Evolutionary conservation across 306 rosid genomes (phyloP).

Genomic region (Lupinus albus): DNA sequence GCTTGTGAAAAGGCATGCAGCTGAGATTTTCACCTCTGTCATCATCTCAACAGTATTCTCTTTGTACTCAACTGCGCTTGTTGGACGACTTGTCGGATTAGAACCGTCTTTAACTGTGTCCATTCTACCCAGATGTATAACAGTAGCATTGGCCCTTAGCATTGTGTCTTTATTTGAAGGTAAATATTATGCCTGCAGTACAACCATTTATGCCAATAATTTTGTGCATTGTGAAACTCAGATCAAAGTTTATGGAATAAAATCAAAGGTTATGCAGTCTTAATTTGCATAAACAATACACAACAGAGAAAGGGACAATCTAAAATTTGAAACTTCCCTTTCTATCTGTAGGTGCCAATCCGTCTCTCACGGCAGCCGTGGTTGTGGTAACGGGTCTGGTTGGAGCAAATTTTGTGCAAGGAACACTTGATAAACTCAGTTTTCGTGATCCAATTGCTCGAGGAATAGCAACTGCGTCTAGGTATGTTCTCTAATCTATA

Average conservation of each 20-base stretch:
- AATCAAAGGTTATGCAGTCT: not conserved
- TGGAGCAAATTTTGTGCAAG: slow-evolving; percentile 95
- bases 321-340: slow-evolving; percentile 27
- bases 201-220: slow-evolving; percentile 16
- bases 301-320: not conserved
- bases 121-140: slow-evolving; percentile 88
- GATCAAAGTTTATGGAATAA: not conserved
- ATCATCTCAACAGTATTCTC: slow-evolving; percentile 83
- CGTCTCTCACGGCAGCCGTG: slow-evolving; percentile 89
- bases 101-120: slow-evolving; percentile 80
- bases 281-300: not conserved
- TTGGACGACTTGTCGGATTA: slow-evolving; percentile 82
- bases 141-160: slow-evolving; percentile 97
- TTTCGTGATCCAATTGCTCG: slow-evolving; percentile 92
- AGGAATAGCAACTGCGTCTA: slow-evolving; percentile 98
- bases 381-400: slow-evolving; percentile 92
- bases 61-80: slow-evolving; percentile 85
- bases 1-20: slow-evolving; percentile 97
- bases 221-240: not conserved
- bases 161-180: slow-evolving; percentile 92
- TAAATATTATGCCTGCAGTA: slow-evolving; percentile 40
- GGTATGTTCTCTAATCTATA: slow-evolving; percentile 50
- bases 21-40: slow-evolving; percentile 94
- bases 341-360: slow-evolving; percentile 67
- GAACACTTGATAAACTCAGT: slow-evolving; percentile 70